A percentile compares a stretch with the other conserved stretches of the same genome.
Evolutionary conservation across 129 eudicot genomes (phyloP).

Genomic region (Pseudognaphalium luteoalbum): DNA sequence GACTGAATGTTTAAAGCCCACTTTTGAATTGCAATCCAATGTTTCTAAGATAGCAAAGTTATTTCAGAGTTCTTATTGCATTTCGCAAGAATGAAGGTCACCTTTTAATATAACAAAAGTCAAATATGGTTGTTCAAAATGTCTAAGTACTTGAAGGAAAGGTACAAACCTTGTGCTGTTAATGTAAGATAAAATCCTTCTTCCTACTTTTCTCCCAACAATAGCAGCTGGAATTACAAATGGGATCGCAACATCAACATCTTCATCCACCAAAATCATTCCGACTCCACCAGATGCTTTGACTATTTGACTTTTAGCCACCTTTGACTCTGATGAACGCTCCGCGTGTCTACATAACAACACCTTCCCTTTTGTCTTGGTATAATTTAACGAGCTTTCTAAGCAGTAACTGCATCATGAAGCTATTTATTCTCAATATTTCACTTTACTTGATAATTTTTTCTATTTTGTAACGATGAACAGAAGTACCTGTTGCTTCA

Average conservation of each 20-base stretch:
- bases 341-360: slow-evolving; percentile 72
- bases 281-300: slow-evolving; percentile 85
- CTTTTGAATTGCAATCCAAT: no score
- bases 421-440: slow-evolving; percentile 19
- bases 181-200: slow-evolving; percentile 60
- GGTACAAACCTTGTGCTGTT: slow-evolving; percentile 49
- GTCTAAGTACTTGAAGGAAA: neutral
- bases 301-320: slow-evolving; percentile 64
- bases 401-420: slow-evolving; percentile 58
- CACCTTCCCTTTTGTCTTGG: slow-evolving; percentile 67
- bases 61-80: no score
- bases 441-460: slow-evolving; percentile 1
- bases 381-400: slow-evolving; percentile 70
- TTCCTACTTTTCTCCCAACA: slow-evolving; percentile 52
- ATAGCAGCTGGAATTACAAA: slow-evolving; percentile 72
- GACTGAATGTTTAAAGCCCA: no score
- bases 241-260: slow-evolving; percentile 68
- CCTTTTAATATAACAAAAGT: neutral
- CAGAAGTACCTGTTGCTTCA: slow-evolving; percentile 80
- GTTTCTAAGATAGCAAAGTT: no score
- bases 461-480: slow-evolving; percentile 23
- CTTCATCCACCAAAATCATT: slow-evolving; percentile 74
- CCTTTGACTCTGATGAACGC: slow-evolving; percentile 75
- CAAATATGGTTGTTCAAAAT: neutral
- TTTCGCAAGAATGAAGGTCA: neutral